Percentiles rank a stretch among this genome's conserved stretches.
Evolutionary conservation across 2,329 filamentous ascomycete genomes (phyloP).

Genomic region (Canariomyces notabilis): DNA sequence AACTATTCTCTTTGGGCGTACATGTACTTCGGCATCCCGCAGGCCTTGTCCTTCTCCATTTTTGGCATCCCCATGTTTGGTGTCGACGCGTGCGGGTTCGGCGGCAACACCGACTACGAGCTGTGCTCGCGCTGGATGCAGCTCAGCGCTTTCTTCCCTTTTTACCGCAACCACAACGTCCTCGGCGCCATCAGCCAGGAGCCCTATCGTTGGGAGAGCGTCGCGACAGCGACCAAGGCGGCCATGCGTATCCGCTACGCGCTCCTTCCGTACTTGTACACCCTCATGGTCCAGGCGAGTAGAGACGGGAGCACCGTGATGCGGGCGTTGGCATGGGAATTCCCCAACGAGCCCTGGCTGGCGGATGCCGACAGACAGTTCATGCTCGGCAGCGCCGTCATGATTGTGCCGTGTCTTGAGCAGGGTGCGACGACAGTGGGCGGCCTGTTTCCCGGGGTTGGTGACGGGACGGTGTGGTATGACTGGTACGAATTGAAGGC

Average conservation of each 20-base stretch:
- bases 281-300: conserved; percentile 63
- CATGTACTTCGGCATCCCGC: conserved; percentile 72
- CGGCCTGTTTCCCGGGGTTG: conserved; percentile 65
- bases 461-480: conserved; percentile 61
- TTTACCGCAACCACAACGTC: conserved; percentile 72
- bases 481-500: conserved; percentile 70
- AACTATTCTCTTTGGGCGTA: conserved; percentile 66
- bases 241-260: conserved; percentile 68
- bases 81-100: conserved; percentile 65
- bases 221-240: conserved; percentile 56
- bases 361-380: conserved; percentile 66
- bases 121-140: conserved; percentile 63
- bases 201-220: conserved; percentile 64
- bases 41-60: conserved; percentile 68
- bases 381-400: conserved; percentile 59
- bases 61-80: conserved; percentile 77
- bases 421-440: conserved; percentile 57
- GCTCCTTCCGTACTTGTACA: conserved; percentile 72
- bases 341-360: conserved; percentile 64
- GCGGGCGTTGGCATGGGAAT: conserved; percentile 70
- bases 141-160: conserved; percentile 64
- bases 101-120: conserved; percentile 61
- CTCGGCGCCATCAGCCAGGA: conserved; percentile 60
- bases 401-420: conserved; percentile 63
- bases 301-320: conserved; percentile 64